Conservation (phyloP, 75 land plant genomes). For the Selaginella tamariscina region DNA sequence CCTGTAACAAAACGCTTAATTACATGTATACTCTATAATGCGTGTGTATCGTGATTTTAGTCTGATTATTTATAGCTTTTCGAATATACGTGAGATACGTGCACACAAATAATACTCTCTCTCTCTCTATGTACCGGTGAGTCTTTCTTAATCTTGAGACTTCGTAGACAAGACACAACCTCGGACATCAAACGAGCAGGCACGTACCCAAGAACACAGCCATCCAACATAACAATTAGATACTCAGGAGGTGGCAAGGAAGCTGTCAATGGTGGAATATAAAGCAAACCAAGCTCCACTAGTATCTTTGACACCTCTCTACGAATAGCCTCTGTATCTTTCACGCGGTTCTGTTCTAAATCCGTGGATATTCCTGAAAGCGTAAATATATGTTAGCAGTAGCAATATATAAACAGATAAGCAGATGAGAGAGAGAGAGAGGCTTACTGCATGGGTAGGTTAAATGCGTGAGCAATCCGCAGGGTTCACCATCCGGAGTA, state of each 20-base stretch:
- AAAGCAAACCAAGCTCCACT: constrained; percentile 51
- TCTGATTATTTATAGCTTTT: too few relatives aligned
- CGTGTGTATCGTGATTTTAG: too few relatives aligned
- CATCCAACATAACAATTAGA: constrained; percentile 75
- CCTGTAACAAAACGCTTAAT: constrained; percentile 42
- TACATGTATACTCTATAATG: too few relatives aligned
- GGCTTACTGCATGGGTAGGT: constrained; percentile 68
- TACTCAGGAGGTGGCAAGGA: constrained; percentile 58
- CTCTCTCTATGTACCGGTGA: constrained; percentile 55
- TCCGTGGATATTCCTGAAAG: constrained; percentile 66
- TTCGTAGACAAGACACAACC: constrained; percentile 51
- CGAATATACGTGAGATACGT: too few relatives aligned
- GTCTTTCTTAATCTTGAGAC: constrained; percentile 36
- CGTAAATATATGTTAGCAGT: background rate
- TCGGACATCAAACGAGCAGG: constrained; percentile 28
- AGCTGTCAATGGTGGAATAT: constrained; percentile 44
- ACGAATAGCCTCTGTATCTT: constrained; percentile 42
- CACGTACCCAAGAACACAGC: constrained; percentile 62
- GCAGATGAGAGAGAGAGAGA: background rate
- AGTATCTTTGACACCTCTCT: constrained; percentile 37
- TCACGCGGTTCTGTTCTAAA: constrained; percentile 51
- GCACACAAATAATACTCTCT: too few relatives aligned
- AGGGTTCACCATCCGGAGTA: constrained; percentile 95
- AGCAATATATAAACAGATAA: background rate
- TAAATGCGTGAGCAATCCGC: constrained; percentile 91